Evolutionary conservation across 345 rosid species (phyloP).

Genomic region (Brassica napus): DNA sequence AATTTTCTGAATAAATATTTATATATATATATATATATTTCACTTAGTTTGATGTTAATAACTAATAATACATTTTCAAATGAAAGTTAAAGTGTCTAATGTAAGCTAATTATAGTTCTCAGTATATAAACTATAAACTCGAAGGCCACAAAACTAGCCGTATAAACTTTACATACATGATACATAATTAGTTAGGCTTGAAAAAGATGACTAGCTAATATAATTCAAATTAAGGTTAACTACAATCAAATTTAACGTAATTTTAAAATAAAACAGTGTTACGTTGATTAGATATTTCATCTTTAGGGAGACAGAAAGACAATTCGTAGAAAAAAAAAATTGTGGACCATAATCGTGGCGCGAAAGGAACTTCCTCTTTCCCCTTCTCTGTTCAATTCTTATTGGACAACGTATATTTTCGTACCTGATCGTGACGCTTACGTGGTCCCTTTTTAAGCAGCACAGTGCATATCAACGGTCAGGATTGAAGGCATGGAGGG

Average conservation of each 20-base stretch:
- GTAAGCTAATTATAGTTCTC: background rate
- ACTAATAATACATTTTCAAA: background rate
- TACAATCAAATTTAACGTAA: slow-evolving; percentile 20
- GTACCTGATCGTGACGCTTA: background rate
- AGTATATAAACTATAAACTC: background rate
- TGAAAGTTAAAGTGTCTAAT: background rate
- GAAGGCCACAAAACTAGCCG: background rate
- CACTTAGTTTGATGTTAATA: background rate
- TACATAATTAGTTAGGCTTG: slow-evolving; percentile 4
- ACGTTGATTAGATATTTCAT: background rate
- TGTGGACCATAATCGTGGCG: slow-evolving; percentile 56
- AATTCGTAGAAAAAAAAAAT: slow-evolving; percentile 10
- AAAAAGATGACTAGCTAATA: background rate
- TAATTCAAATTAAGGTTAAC: slow-evolving; percentile 23
- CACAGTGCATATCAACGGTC: slow-evolving; percentile 43
- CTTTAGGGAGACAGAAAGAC: slow-evolving; percentile 18
- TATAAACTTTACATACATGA: background rate
- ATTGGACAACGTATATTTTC: slow-evolving; percentile 49
- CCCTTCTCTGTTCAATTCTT: slow-evolving; percentile 25
- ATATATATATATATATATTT: too few relatives aligned
- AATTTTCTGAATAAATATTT: too few relatives aligned
- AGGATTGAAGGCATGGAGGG: slow-evolving; percentile 13
- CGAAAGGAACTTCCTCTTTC: slow-evolving; percentile 38
- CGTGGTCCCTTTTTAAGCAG: slow-evolving; percentile 40
- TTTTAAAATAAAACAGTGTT: background rate